phyloP scores from a whole-genome alignment of 768 basidiomycete genomes.

The Ramaria rubella region DNA sequence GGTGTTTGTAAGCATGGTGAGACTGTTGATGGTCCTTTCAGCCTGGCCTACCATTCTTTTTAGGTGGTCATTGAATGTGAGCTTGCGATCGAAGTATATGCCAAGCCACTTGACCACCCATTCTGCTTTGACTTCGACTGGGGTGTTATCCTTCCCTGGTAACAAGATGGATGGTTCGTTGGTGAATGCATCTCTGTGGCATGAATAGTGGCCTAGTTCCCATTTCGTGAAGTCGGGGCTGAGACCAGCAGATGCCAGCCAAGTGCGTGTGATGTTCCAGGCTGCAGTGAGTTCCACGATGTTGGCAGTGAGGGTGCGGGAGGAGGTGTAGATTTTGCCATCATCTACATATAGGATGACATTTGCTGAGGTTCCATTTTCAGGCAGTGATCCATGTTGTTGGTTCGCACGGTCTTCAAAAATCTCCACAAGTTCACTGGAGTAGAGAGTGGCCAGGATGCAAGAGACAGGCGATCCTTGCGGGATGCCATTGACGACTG shows the following conservation, averaged over 20 bases:
- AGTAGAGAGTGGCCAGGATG: not conserved
- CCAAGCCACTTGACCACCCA: slow-evolving; percentile 27
- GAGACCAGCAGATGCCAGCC: slow-evolving; percentile 1
- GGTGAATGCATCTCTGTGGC: not conserved
- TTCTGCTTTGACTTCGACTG: not conserved
- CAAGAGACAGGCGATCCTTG: no score
- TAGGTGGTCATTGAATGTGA: slow-evolving; percentile 29
- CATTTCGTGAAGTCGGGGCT: slow-evolving; percentile 1
- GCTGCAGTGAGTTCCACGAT: not conserved
- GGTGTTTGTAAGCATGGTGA: slow-evolving; percentile 29
- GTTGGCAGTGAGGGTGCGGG: slow-evolving; percentile 8
- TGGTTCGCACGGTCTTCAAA: not conserved
- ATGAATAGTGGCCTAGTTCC: slow-evolving; percentile 11
- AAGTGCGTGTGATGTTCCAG: not conserved
- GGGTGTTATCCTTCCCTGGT: not conserved
- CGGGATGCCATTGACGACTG: no score
- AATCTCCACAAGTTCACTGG: not conserved
- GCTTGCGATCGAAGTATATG: slow-evolving; percentile 27
- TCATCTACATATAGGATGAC: no score
- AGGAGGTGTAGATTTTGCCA: no score
- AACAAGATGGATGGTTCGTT: not conserved
- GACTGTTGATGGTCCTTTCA: slow-evolving; percentile 17
- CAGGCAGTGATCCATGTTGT: not conserved
- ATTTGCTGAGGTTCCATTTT: no score
- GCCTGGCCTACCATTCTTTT: slow-evolving; percentile 21